Base-by-base conservation (phyloP, 106 monocot species). In the Triglochin maritima region DNA sequence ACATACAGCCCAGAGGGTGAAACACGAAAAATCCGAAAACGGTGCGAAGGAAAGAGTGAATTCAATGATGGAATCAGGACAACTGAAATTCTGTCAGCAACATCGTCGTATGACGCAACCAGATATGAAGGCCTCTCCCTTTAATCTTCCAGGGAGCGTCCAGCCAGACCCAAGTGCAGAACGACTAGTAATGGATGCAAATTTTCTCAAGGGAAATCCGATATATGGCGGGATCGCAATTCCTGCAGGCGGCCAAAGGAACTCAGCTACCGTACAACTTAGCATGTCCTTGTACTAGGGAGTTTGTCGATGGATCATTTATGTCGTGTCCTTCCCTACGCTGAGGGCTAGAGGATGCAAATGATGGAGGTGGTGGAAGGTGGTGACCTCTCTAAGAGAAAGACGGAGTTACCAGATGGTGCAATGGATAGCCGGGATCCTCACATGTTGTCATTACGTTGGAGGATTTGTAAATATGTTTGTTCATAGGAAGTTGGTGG, bases 121-220 rank as follows among this genome's bases (percentile, higher is more conserved):
- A 2, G 83, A 84, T 47, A 80, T 81, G 77, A 79, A 80, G 42
- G 63, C 82, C 13, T 46, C 87, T 12, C 77, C 77, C 9, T 91
- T 79, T 69, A 80, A 82, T 67, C 69, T 82, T 44, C 44, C 73
- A 4, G 69, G 54, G 4, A 78, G 56, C 17, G 17, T 15, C 41
- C 70, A 70, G 65, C 17, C 67, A 54, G 83, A 81, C 43, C 47
- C 61, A 29, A 41, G 52, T 43, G 76, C 69, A 14, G 79, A 63
- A 14, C 53, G 64, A 43, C 15, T 59, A 29, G 60, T 67, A 5
- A 46, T 61, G 13, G 71, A 81, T 8, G 58, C 55, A 1, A 64
- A 61, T n/a, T 44, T 74, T 17, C 58, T 79, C 1, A 74, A 79
- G 50, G 63, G 53, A 54, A 79, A 72, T 16, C 59, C 78, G 15